Evolutionary conservation across 495 filamentous ascomycete species (phyloP).

Genomic region (Lineolata rhizophorae): DNA sequence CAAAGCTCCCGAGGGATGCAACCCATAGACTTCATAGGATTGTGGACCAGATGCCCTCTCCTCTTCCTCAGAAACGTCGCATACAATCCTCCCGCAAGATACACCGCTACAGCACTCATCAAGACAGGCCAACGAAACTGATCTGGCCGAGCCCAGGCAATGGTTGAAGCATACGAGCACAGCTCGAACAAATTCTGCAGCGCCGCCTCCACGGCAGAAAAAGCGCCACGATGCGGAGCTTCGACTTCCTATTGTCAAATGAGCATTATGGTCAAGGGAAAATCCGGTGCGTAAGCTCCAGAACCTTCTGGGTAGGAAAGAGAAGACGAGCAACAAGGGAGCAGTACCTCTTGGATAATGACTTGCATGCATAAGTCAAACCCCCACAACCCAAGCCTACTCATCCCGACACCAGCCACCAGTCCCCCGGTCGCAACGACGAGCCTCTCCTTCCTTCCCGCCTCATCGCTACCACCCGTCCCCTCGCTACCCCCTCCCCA

Average conservation of each 20-base stretch:
- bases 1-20: no score
- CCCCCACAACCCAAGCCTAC: conserved; percentile 42
- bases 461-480: no score
- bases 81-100: conserved; percentile 27
- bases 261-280: no score
- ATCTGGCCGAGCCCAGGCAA: conserved; percentile 30
- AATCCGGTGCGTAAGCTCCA: no score
- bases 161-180: conserved; percentile 34
- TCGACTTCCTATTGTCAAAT: conserved; percentile 15
- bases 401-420: conserved; percentile 29
- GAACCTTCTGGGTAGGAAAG: not conserved
- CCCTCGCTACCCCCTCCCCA: conserved; percentile 2
- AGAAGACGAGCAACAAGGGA: not conserved
- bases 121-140: conserved; percentile 39
- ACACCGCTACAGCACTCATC: conserved; percentile 30
- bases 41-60: conserved; percentile 43
- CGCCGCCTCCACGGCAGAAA: conserved; percentile 38
- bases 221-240: conserved; percentile 25
- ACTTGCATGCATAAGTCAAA: conserved; percentile 45
- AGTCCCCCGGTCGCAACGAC: conserved; percentile 22
- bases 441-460: no score
- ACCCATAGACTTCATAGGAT: no score
- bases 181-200: conserved; percentile 47
- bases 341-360: conserved; percentile 41
- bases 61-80: conserved; percentile 31